phyloP scores from a whole-genome alignment of 768 basidiomycete species.

The Imleria badia region DNA sequence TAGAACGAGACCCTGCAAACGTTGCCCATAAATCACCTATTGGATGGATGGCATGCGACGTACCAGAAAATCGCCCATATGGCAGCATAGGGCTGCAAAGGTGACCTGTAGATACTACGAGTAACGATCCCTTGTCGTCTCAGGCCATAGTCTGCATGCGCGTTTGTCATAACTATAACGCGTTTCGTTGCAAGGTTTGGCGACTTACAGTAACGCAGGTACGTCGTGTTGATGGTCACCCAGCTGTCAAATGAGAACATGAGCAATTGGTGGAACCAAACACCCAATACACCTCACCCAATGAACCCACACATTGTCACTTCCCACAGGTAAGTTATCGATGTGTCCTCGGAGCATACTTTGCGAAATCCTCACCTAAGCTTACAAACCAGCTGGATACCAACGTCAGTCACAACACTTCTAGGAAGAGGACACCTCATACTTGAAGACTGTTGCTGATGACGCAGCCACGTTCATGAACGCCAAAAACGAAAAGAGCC shows the following conservation, averaged over 20 bases:
- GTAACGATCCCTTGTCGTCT: constrained; percentile 50
- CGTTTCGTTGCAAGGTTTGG: constrained; percentile 32
- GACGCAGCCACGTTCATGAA: constrained; percentile 68
- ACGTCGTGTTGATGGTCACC: constrained; percentile 69
- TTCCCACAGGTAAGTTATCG: neutral
- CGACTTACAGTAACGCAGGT: constrained; percentile 63
- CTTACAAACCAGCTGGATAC: constrained; percentile 62
- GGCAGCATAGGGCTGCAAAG: constrained; percentile 64
- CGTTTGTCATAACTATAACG: constrained; percentile 1
- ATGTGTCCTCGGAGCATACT: neutral
- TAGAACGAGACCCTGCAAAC: constrained; percentile 40
- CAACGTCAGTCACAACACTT: constrained; percentile 21
- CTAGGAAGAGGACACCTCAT: neutral
- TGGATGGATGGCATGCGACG: constrained; percentile 29
- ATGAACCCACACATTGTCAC: constrained; percentile 67
- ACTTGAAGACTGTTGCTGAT: constrained; percentile 40
- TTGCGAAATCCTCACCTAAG: constrained; percentile 41
- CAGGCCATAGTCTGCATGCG: constrained; percentile 13
- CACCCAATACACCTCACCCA: constrained; percentile 11
- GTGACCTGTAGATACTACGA: constrained; percentile 59
- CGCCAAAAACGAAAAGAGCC: constrained; percentile 46
- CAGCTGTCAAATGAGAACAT: constrained; percentile 49
- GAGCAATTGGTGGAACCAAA: constrained; percentile 48
- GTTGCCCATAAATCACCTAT: neutral
- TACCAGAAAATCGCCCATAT: constrained; percentile 74